Base-by-base conservation (phyloP, 2,329 filamentous ascomycete genomes). In the Fusarium azukiicola region DNA sequence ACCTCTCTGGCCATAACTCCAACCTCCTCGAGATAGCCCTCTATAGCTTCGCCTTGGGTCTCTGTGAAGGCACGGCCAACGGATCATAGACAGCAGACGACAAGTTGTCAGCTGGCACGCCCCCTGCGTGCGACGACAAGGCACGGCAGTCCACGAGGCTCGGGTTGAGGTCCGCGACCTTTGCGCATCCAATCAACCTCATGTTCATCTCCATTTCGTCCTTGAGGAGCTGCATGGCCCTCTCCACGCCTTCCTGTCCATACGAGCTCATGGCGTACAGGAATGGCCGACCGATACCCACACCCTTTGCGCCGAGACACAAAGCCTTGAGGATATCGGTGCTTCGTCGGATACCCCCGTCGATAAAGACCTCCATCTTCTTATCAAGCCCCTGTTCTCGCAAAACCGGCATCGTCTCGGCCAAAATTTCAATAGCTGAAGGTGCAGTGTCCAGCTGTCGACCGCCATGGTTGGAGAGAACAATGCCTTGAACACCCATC, bases 381-480 rank as follows among this genome's bases (percentile, higher is more conserved):
- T 95, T 90, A 80, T 97, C 92, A 84, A 96, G 92, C 16, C 95
- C 95, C 58, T 94, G 92, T 80, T 95, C 92, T 49, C 95, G 93
- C 63, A 98, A 92, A 71, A 97, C 94, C 0, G 97, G 96, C 94
- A 98, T 97, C 21, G 98, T 96, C 90, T 99, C 97, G 27, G 97
- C 96, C 42, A 99, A 92, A 3, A 98, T 93, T 87, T 99, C 97
- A 78, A 99, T 93, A 23, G 94, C 96, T 0, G 96, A 98, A 8
- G 96, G 95, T 1, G 98, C 95, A 79, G 97, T 98, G 84, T 99
- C 98, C 71, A 99, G 94, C 86, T 99, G 97, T 4, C 98, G 93
- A n/a, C 98, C 98, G 76, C 98, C 98, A 89, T 99, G 98, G 89
- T 99, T 99, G 67, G 96, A 98, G n/a, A 99, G 92, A 10, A 99